Evolutionary conservation across 2,329 filamentous ascomycete species (phyloP), one percentile per base, ranked within the genome.

Genomic region (Cadophora luteo-olivacea): DNA sequence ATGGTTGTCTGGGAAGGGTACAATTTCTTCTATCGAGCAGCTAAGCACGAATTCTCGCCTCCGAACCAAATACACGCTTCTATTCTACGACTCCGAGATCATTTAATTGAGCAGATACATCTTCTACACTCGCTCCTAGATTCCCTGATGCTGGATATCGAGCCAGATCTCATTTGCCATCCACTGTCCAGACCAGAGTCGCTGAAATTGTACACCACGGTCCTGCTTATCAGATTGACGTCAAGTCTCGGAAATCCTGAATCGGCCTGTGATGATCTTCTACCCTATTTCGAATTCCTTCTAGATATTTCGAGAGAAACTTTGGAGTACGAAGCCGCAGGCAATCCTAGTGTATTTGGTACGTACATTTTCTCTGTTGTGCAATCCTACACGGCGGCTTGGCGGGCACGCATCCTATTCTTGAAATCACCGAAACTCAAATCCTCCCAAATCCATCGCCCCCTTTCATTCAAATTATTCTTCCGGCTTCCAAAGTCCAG

Each of bases 201-300:
- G 3, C 24, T 73, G 4, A 70, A 70, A 58, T 32, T 73, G 1
- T 49, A 66, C 6, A 61, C 71, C 1, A 65, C 65, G 1, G 29
- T 66, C 19, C 51, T 69, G 0, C 60, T 71, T 1, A 57, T 74
- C 19, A 57, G 66, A 22, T 60, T 75, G 7, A 65, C 55, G 9
- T 52, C 71, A 2, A 52, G 51, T 24, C 61, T 73, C 16, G 58
- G 72, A 16, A n/a, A 61, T 1, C 68, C 72, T 12, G 68, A 72
- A 52, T 69, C 67, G 6, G 36, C 60, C 3, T 67, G 66, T 14
- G 73, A 74, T 66, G 52, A 32, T 1, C 45, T 74, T 25, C 48
- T 69, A 16, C 60, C 68, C 71, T 90, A 91, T 75, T 87, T 87
- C 61, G 84, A 87, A 32, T 87, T 89, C 61, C 78, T 90, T 6